phyloP scores from a whole-genome alignment of 2,329 filamentous ascomycete genomes.

The Botryotinia globosa region DNA sequence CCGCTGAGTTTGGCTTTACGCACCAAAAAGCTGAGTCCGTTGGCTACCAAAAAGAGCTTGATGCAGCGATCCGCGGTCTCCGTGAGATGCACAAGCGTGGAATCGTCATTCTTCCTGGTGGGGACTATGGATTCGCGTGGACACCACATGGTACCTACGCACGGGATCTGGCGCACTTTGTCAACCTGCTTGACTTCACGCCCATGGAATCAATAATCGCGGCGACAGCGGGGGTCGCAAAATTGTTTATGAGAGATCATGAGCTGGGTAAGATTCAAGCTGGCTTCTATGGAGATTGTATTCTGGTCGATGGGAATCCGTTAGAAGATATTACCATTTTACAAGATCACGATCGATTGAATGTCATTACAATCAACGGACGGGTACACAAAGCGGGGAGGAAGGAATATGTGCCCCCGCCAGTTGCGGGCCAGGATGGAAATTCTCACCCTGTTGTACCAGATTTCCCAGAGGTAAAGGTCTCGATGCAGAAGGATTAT shows the following conservation, averaged over 20 bases:
- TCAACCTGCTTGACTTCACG: slow-evolving; percentile 45
- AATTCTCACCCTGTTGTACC: too few relatives aligned
- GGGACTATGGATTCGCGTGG: slow-evolving; percentile 48
- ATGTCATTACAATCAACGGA: slow-evolving; percentile 5
- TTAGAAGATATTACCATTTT: background rate
- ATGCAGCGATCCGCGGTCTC: slow-evolving; percentile 41
- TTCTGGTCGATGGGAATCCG: slow-evolving; percentile 4
- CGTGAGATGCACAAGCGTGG: slow-evolving; percentile 46
- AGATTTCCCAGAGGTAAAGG: too few relatives aligned
- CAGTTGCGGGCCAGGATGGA: too few relatives aligned
- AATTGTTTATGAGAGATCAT: slow-evolving; percentile 6
- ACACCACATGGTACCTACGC: slow-evolving; percentile 47
- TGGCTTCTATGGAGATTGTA: background rate
- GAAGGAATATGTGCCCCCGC: background rate
- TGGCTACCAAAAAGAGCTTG: slow-evolving; percentile 45
- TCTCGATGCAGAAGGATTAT: too few relatives aligned
- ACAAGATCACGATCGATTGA: background rate
- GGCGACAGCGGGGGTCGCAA: slow-evolving; percentile 35
- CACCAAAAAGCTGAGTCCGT: slow-evolving; percentile 44
- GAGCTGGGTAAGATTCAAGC: background rate
- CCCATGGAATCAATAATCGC: slow-evolving; percentile 45
- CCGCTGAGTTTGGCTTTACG: slow-evolving; percentile 42
- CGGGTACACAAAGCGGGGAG: background rate
- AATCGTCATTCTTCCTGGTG: slow-evolving; percentile 45
- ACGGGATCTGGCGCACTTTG: slow-evolving; percentile 46